These are phyloP conservation scores for Fusarium sarcochroum DNA, from an alignment of 2,329 filamentous ascomycete species.

Conservation along the genomic window DNA sequence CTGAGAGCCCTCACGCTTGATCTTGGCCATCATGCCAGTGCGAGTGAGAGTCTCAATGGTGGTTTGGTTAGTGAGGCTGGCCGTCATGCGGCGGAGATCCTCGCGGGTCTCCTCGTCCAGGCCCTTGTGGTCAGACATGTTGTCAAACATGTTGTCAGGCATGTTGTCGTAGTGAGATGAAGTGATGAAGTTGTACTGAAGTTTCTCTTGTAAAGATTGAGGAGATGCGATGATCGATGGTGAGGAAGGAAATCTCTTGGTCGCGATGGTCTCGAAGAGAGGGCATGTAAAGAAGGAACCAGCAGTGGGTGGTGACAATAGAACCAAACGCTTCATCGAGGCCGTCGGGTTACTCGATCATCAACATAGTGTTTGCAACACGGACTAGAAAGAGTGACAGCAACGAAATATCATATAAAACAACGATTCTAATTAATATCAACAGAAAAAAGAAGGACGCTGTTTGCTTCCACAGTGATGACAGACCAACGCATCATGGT, in stretches of 20 bases:
- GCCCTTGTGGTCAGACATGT: conserved; percentile 6
- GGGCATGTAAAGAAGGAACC: conserved; percentile 10
- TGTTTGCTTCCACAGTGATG: conserved; percentile 15
- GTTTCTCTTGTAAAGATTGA: background rate
- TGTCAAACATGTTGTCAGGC: conserved; percentile 3
- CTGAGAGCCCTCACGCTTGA: conserved; percentile 22
- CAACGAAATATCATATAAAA: background rate
- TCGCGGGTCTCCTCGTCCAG: conserved; percentile 21
- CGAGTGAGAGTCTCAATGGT: conserved; percentile 42
- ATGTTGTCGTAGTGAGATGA: conserved; percentile 6
- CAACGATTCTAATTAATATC: background rate
- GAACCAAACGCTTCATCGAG: conserved; percentile 11
- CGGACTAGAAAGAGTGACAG: background rate
- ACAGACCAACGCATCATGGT: background rate
- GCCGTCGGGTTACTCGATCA: background rate
- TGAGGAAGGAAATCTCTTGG: background rate
- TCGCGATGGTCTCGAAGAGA: background rate
- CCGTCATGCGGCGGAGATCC: conserved; percentile 44
- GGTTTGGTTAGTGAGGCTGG: conserved; percentile 39
- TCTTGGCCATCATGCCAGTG: conserved; percentile 36
- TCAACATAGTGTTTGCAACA: conserved; percentile 8
- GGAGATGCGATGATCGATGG: conserved; percentile 1
- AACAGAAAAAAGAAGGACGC: background rate
- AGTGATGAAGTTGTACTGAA: background rate
- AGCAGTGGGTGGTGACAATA: conserved; percentile 1